phyloP scores from a whole-genome alignment of 495 filamentous ascomycete genomes.

The Jackrogersella minutella region DNA sequence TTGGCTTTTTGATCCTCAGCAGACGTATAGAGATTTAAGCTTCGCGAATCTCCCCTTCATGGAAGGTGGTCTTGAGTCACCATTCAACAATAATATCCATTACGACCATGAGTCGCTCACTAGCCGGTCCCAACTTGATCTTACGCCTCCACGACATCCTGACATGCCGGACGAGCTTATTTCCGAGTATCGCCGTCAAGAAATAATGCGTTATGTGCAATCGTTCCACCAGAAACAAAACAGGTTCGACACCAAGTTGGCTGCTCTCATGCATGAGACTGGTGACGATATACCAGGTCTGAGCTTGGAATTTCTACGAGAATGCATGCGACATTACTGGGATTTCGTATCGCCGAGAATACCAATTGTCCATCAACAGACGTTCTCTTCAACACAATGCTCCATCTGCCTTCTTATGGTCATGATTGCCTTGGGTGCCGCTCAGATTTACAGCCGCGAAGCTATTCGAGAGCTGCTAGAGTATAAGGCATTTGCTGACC shows the following conservation, averaged over 20 bases:
- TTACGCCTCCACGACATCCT: conserved; percentile 73
- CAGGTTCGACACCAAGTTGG: conserved; percentile 73
- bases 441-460: conserved; percentile 80
- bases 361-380: conserved; percentile 92
- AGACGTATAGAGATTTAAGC: conserved; percentile 50
- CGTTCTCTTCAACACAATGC: conserved; percentile 83
- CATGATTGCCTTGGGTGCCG: conserved; percentile 91
- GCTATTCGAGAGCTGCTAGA: conserved; percentile 70
- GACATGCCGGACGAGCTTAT: conserved; percentile 77
- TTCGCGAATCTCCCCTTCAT: conserved; percentile 55
- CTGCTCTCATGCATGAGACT: conserved; percentile 73
- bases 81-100: conserved; percentile 60
- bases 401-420: conserved; percentile 82
- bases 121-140: conserved; percentile 77
- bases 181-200: conserved; percentile 82
- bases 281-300: conserved; percentile 75
- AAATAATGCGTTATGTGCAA: conserved; percentile 78
- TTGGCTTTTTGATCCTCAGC: conserved; percentile 59
- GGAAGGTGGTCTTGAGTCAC: conserved; percentile 59
- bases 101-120: conserved; percentile 62
- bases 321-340: conserved; percentile 93
- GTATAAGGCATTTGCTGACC: conserved; percentile 79
- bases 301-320: conserved; percentile 87
- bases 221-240: conserved; percentile 80
- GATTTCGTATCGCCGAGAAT: conserved; percentile 90